Conservation (phyloP, 108 stramenopile genomes). For the Discostella stelligeroides region DNA sequence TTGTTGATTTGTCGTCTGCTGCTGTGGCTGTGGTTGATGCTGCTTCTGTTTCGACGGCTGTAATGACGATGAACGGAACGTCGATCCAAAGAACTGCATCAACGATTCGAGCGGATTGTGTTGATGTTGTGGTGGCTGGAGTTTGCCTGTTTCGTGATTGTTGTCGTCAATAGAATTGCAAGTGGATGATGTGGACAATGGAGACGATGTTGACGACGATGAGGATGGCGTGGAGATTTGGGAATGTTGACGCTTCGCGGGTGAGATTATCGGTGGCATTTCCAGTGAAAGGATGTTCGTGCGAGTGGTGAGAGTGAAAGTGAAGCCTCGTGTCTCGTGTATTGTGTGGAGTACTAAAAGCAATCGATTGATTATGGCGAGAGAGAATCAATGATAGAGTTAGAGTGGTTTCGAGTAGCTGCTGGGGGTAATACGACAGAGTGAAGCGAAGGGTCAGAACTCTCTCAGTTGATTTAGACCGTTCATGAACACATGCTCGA, state of each 20-base stretch:
- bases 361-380: too few relatives aligned
- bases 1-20: not conserved
- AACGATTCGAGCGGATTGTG: not conserved
- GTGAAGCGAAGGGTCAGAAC: too few relatives aligned
- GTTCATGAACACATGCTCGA: too few relatives aligned
- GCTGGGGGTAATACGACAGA: too few relatives aligned
- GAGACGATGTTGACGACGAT: not conserved
- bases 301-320: not conserved
- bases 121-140: not conserved
- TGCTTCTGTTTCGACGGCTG: not conserved
- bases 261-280: not conserved
- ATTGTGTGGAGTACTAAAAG: too few relatives aligned
- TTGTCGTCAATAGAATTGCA: not conserved
- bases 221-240: constrained; percentile 12
- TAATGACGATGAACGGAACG: not conserved
- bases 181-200: not conserved
- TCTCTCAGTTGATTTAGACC: too few relatives aligned
- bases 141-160: not conserved
- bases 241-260: constrained; percentile 8
- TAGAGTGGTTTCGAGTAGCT: too few relatives aligned
- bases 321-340: too few relatives aligned
- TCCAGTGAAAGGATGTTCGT: not conserved
- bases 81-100: not conserved
- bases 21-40: constrained; percentile 6
- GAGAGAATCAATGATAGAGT: too few relatives aligned